These are phyloP conservation scores for Symbiotaphrina buchneri DNA, from an alignment of 495 filamentous ascomycete species.

Conservation along the genomic window DNA sequence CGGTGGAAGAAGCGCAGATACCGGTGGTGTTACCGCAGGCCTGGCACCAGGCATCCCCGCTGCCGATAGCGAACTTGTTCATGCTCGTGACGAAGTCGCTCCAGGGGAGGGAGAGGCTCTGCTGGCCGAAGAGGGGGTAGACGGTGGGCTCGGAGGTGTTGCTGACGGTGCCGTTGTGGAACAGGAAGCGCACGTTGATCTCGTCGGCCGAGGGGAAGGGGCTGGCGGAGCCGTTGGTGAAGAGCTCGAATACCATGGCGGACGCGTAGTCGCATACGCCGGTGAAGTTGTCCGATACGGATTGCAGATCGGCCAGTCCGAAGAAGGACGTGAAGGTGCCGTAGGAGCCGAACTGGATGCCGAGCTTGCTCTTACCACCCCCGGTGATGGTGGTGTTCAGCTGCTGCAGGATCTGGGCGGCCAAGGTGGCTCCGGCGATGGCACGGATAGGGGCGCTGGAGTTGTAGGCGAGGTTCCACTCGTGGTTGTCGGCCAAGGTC, in stretches of 20 bases:
- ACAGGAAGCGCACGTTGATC: constrained; percentile 26
- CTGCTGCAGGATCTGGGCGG: constrained; percentile 18
- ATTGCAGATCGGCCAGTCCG: constrained; percentile 20
- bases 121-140: constrained; percentile 22
- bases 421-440: constrained; percentile 19
- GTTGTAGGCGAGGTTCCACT: constrained; percentile 26
- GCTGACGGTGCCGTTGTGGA: constrained; percentile 26
- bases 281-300: constrained; percentile 15
- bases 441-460: neutral
- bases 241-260: constrained; percentile 29
- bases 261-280: constrained; percentile 29
- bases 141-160: constrained; percentile 8
- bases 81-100: constrained; percentile 17
- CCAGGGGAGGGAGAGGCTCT: constrained; percentile 17
- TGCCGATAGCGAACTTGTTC: constrained; percentile 17
- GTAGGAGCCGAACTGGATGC: constrained; percentile 26
- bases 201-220: constrained; percentile 14
- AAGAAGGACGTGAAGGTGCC: constrained; percentile 27
- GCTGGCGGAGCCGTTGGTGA: constrained; percentile 15
- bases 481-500: constrained; percentile 23
- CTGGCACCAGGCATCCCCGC: constrained; percentile 20
- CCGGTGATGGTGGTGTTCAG: constrained; percentile 21
- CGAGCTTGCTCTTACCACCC: constrained; percentile 16
- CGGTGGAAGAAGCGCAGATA: constrained; percentile 10
- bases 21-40: constrained; percentile 21